These are phyloP conservation scores for Megacollybia marginata DNA, from an alignment of 768 basidiomycete species.

Conservation along the genomic window DNA sequence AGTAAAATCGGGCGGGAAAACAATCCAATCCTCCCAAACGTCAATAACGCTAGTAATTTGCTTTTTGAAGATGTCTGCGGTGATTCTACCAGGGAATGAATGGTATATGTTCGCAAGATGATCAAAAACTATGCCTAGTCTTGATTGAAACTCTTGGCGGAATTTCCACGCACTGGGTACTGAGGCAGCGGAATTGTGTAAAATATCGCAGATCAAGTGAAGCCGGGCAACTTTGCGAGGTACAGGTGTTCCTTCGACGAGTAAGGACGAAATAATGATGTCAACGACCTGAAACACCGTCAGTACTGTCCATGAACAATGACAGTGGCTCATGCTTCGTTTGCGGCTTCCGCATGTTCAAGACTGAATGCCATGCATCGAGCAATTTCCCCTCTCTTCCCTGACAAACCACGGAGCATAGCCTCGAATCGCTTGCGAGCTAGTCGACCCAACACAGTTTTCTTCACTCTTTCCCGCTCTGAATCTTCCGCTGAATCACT, in stretches of 20 bases:
- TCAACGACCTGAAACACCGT: conserved; percentile 62
- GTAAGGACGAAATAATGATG: conserved; percentile 81
- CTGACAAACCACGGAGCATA: conserved; percentile 82
- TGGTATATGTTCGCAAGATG: conserved; percentile 92
- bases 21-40: conserved; percentile 98
- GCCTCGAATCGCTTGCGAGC: conserved; percentile 83
- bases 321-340: conserved; percentile 57
- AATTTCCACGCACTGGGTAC: conserved; percentile 98
- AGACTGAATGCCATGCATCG: conserved; percentile 96
- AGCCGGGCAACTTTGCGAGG: conserved; percentile 94
- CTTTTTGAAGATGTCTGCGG: conserved; percentile 92
- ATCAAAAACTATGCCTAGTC: conserved; percentile 92
- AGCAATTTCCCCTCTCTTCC: conserved; percentile 84
- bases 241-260: conserved; percentile 91
- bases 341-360: conserved; percentile 92
- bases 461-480: conserved; percentile 76
- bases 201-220: conserved; percentile 93
- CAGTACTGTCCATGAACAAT: not conserved
- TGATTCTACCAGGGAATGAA: conserved; percentile 93
- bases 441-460: conserved; percentile 68
- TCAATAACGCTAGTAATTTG: conserved; percentile 87
- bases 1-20: conserved; percentile 86
- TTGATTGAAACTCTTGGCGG: conserved; percentile 86
- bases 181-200: conserved; percentile 93
- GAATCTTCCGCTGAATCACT: conserved; percentile 94